Evolutionary conservation across 2,329 filamentous ascomycete genomes (phyloP), one percentile per base, ranked within the genome.

Genomic region (Knufia petricola): DNA sequence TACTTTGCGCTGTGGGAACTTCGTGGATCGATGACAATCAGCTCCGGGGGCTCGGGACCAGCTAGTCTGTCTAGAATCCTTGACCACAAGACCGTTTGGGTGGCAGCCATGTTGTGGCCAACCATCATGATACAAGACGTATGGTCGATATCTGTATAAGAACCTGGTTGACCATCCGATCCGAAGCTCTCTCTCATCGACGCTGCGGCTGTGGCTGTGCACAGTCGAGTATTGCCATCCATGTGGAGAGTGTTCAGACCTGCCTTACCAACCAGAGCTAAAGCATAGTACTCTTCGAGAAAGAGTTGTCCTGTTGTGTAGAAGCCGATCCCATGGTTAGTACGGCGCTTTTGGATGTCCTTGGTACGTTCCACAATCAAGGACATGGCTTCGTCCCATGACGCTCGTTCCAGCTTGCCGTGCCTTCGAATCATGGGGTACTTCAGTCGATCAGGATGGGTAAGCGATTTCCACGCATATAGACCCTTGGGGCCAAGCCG

Each of bases 181-280:
- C 65, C 65, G 47, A 67, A 67, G 1, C 60, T 64, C 50, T 67
- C 65, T 4, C 65, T 54, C 64, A 68, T 66, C n/a, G 61, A 58
- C 4, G 65, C 60, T 8, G 65, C 64, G 2, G 65, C 64, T 4
- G 65, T 66, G 19, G 64, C 64, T 1, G 64, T 68, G 48, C 64
- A 68, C 1, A 68, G 58, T 1, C 65, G 59, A 3, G 66, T 68
- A 50, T 68, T 68, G 2, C 66, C 65, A 41, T 67, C 64, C 64
- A 66, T 66, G 47, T 67, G 64, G 19, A 67, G 50, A 1, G 64
- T 67, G 49, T 66, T 59, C 12, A 66, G 50, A 0, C 66, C 65
- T 2, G 62, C 64, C 45, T 68, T 68, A 3, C 66, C 64, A 9
- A 67, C 55, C 40, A 67, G 54, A 1, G 64, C 64, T n/a, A 67